A percentile compares a stretch with the other conserved stretches of the same genome.
Evolutionary conservation across 129 eudicot species (phyloP).

Genomic region (Flaveria trinervia): DNA sequence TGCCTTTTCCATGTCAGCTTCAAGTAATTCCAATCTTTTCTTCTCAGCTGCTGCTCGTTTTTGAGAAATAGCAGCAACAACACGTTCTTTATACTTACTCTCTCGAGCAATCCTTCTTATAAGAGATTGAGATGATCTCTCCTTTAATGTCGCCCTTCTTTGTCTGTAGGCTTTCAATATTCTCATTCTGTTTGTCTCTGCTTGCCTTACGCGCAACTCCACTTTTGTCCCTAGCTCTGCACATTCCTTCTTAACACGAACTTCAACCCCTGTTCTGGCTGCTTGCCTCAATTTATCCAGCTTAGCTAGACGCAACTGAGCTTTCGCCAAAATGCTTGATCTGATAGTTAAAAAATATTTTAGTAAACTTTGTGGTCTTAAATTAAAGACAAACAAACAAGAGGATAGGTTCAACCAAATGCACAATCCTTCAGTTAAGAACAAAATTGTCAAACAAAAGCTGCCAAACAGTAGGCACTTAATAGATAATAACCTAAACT

Average conservation of each 20-base stretch:
- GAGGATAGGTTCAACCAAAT: slow-evolving; percentile 15
- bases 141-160: slow-evolving; percentile 80
- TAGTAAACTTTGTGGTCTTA: background rate
- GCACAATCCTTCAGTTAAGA: slow-evolving; percentile 12
- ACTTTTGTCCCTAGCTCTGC: slow-evolving; percentile 86
- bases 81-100: slow-evolving; percentile 87
- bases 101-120: slow-evolving; percentile 72
- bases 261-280: slow-evolving; percentile 71
- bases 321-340: slow-evolving; percentile 81
- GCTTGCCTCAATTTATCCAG: slow-evolving; percentile 88
- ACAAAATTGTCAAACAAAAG: slow-evolving; percentile 23
- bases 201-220: slow-evolving; percentile 77
- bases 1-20: slow-evolving; percentile 86
- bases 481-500: slow-evolving; percentile 33
- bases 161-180: slow-evolving; percentile 73
- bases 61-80: slow-evolving; percentile 77
- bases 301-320: slow-evolving; percentile 92
- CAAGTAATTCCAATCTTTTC: slow-evolving; percentile 75
- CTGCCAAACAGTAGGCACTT: slow-evolving; percentile 38
- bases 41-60: slow-evolving; percentile 96
- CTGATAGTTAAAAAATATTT: slow-evolving; percentile 32
- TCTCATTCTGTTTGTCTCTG: slow-evolving; percentile 88
- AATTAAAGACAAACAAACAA: slow-evolving; percentile 14
- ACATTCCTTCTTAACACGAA: slow-evolving; percentile 71
- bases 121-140: slow-evolving; percentile 80